Percentiles rank a stretch among this genome's conserved stretches.
These are phyloP conservation scores for Amyloporia xantha DNA, from an alignment of 768 basidiomycete genomes.

Conservation along the genomic window DNA sequence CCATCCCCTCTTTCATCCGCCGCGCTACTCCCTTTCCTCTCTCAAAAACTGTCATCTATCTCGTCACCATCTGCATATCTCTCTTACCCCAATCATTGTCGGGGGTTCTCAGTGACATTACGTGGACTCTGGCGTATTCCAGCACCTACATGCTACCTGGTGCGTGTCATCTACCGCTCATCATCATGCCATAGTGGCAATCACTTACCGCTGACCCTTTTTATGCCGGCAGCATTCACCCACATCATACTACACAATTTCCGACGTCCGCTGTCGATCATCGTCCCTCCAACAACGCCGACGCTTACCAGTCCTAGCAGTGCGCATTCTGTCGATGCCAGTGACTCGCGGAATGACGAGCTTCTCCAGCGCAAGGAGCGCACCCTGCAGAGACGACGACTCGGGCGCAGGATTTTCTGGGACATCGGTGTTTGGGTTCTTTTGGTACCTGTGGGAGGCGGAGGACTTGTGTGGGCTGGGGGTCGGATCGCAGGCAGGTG, in stretches of 20 bases:
- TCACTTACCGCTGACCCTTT: neutral
- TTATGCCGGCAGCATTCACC: slow-evolving; percentile 43
- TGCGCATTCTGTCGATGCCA: slow-evolving; percentile 17
- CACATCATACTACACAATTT: slow-evolving; percentile 84
- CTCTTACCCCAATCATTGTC: slow-evolving; percentile 36
- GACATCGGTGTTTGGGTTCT: slow-evolving; percentile 80
- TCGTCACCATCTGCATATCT: slow-evolving; percentile 38
- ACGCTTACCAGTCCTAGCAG: slow-evolving; percentile 17
- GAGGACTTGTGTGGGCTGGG: slow-evolving; percentile 49
- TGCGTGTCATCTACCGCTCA: slow-evolving; percentile 20
- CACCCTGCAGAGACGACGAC: slow-evolving; percentile 68
- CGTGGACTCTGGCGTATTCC: slow-evolving; percentile 44
- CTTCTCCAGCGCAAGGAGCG: slow-evolving; percentile 84
- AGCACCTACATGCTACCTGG: slow-evolving; percentile 62
- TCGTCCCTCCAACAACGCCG: slow-evolving; percentile 50
- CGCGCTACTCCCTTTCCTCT: slow-evolving; percentile 37
- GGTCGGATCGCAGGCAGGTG: slow-evolving; percentile 48
- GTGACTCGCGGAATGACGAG: slow-evolving; percentile 45
- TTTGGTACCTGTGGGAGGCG: slow-evolving; percentile 51
- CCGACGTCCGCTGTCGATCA: slow-evolving; percentile 75
- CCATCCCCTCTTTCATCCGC: slow-evolving; percentile 38
- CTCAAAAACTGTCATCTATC: slow-evolving; percentile 37
- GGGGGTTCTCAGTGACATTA: slow-evolving; percentile 38
- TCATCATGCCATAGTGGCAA: neutral
- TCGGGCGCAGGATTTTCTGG: slow-evolving; percentile 71